Conservation (phyloP, 2,329 filamentous ascomycete genomes). For the Fusarium nanum region DNA sequence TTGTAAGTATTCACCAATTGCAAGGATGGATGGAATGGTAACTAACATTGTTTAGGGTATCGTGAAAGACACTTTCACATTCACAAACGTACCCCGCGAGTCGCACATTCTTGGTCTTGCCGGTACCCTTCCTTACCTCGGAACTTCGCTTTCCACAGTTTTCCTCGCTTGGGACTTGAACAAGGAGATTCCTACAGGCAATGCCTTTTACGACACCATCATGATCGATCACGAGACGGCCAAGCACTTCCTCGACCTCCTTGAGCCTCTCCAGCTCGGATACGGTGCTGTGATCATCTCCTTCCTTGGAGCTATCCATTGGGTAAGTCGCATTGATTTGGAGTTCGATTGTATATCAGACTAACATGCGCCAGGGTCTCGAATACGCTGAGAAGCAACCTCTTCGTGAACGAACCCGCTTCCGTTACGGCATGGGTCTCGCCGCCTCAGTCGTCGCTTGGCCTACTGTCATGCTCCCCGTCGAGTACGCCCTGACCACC, state of each 20-base stretch:
- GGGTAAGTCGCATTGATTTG: constrained; percentile 59
- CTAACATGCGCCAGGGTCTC: constrained; percentile 65
- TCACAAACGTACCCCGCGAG: constrained; percentile 73
- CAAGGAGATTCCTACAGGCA: constrained; percentile 69
- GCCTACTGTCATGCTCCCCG: constrained; percentile 86
- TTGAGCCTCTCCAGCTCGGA: constrained; percentile 90
- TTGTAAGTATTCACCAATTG: constrained; percentile 61
- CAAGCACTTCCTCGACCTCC: constrained; percentile 74
- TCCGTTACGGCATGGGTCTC: constrained; percentile 86
- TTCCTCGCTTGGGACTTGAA: constrained; percentile 87
- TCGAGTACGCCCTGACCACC: constrained; percentile 85
- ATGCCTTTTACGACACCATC: constrained; percentile 62
- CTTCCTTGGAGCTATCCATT: constrained; percentile 93
- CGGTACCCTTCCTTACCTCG: constrained; percentile 86
- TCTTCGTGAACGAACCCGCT: constrained; percentile 72
- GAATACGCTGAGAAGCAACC: constrained; percentile 81
- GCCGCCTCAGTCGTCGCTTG: constrained; percentile 84
- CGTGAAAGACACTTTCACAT: constrained; percentile 76
- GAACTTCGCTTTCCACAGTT: constrained; percentile 84
- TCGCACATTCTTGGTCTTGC: constrained; percentile 77
- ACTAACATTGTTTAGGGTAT: constrained; percentile 59
- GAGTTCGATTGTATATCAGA: rapidly evolving
- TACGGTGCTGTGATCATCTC: constrained; percentile 94
- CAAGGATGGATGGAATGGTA: rapidly evolving
- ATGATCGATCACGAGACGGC: constrained; percentile 78